A percentile compares a stretch with the other conserved stretches of the same genome.
These are phyloP conservation scores for Hypoxylon subgilvum DNA, from an alignment of 495 filamentous ascomycete genomes.

Conservation along the genomic window DNA sequence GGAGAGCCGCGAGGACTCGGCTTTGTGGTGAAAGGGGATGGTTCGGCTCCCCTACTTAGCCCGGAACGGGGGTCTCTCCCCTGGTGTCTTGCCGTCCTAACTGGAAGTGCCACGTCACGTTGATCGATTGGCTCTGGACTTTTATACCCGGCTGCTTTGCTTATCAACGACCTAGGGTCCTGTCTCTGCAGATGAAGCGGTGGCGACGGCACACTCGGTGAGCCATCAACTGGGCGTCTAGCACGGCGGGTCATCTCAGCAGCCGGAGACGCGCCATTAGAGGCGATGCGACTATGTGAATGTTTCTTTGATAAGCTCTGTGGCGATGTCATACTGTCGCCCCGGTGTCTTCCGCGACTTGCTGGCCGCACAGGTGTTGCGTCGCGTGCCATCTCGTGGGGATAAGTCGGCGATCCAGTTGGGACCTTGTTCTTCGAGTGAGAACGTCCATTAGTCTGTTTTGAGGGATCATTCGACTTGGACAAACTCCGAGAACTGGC, in stretches of 20 bases:
- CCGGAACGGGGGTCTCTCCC: conserved; percentile 7
- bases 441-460: conserved; percentile 1
- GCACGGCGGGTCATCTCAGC: conserved; percentile 2
- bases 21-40: background rate
- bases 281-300: conserved; percentile 1
- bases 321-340: conserved; percentile 7
- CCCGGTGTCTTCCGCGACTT: conserved; percentile 23
- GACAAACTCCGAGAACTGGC: conserved; percentile 6
- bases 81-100: conserved; percentile 10
- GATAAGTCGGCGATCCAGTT: conserved; percentile 4
- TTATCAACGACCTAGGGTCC: background rate
- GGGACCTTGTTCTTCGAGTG: conserved; percentile 20
- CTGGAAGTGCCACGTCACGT: conserved; percentile 5
- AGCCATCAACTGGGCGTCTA: conserved; percentile 2
- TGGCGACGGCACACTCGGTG: background rate
- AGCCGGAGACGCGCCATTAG: conserved; percentile 1
- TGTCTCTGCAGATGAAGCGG: conserved; percentile 7
- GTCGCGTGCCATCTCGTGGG: background rate
- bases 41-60: background rate
- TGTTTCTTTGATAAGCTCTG: conserved; percentile 11
- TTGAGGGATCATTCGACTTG: conserved; percentile 8
- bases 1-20: conserved; percentile 1
- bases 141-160: conserved; percentile 3
- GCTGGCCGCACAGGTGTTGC: conserved; percentile 4
- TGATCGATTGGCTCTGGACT: background rate